These are phyloP conservation scores for Apiotrichum siamense DNA, from an alignment of 1,284 basidiomycete genomes.

Conservation along the genomic window DNA sequence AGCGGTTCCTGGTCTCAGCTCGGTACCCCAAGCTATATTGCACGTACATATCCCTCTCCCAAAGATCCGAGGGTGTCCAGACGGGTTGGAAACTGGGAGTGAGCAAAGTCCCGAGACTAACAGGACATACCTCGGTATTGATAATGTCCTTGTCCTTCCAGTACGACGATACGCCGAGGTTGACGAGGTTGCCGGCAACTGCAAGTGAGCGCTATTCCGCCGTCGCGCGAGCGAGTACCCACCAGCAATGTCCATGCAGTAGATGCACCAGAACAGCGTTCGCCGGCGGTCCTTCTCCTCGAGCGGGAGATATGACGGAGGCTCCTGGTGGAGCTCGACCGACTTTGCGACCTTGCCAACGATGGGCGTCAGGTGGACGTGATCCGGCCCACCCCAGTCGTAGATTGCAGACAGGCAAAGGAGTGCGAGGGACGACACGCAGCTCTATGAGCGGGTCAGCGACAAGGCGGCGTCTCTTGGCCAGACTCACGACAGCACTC, in stretches of 20 bases:
- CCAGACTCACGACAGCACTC: conserved; percentile 1
- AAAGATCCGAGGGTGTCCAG: neutral
- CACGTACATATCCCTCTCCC: neutral
- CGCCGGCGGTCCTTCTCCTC: conserved; percentile 7
- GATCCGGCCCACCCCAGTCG: conserved; percentile 7
- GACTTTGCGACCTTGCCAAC: neutral
- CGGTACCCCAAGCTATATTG: neutral
- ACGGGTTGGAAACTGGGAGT: neutral
- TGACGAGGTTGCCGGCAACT: too few relatives aligned
- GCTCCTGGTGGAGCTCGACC: conserved; percentile 3
- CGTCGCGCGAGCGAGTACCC: too few relatives aligned
- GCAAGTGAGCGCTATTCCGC: too few relatives aligned
- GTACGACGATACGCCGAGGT: too few relatives aligned
- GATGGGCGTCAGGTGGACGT: neutral
- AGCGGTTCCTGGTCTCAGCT: neutral
- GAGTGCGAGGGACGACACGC: conserved; percentile 1
- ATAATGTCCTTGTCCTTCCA: too few relatives aligned
- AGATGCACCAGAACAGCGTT: conserved; percentile 5
- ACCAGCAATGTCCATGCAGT: neutral
- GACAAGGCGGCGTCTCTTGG: too few relatives aligned
- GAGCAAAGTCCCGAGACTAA: neutral
- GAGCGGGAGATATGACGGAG: neutral
- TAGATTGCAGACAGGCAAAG: conserved; percentile 4
- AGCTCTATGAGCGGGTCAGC: conserved; percentile 4
- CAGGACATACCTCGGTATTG: too few relatives aligned